A percentile compares a stretch with the other conserved stretches of the same genome.
These are phyloP conservation scores for Phytophthora tentaculata DNA, from an alignment of 352 stramenopile species.

Conservation along the genomic window DNA sequence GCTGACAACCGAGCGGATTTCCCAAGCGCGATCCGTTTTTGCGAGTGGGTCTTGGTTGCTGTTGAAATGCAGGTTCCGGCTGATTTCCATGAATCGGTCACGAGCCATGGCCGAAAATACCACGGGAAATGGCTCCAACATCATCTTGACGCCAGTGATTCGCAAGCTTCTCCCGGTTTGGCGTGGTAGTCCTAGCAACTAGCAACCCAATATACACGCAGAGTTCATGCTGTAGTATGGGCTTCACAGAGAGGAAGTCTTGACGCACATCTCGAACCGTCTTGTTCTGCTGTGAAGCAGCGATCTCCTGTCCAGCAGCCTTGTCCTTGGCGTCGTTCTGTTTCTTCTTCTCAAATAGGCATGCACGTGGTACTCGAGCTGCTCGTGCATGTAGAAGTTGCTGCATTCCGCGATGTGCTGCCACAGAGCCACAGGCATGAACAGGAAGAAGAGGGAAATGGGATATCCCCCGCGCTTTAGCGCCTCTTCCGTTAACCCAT, in stretches of 20 bases:
- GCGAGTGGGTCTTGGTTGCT: too few relatives aligned
- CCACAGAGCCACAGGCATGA: conserved; percentile 20
- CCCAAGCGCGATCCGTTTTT: too few relatives aligned
- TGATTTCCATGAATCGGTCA: conserved; percentile 19
- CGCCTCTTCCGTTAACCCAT: neutral
- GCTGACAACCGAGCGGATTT: too few relatives aligned
- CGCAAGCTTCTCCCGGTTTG: conserved; percentile 6
- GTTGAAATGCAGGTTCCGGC: too few relatives aligned
- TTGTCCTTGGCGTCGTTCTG: neutral
- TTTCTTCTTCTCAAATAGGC: conserved; percentile 10
- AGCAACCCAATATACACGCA: conserved; percentile 11
- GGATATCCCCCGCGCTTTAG: neutral
- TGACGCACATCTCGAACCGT: conserved; percentile 6
- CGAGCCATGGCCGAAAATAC: conserved; percentile 10
- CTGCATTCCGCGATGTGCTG: conserved; percentile 19
- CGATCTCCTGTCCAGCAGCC: neutral
- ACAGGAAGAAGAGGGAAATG: conserved; percentile 11
- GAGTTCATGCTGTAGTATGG: conserved; percentile 2
- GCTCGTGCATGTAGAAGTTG: conserved; percentile 25
- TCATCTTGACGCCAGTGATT: conserved; percentile 12
- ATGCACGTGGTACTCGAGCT: conserved; percentile 6
- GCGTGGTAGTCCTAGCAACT: neutral
- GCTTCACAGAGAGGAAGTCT: conserved; percentile 9
- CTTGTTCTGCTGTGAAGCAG: neutral
- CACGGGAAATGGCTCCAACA: conserved; percentile 15